A percentile compares a stretch with the other conserved stretches of the same genome.
Evolutionary conservation across 2,329 filamentous ascomycete genomes (phyloP).

Genomic region (Neoscytalidium dimidiatum): DNA sequence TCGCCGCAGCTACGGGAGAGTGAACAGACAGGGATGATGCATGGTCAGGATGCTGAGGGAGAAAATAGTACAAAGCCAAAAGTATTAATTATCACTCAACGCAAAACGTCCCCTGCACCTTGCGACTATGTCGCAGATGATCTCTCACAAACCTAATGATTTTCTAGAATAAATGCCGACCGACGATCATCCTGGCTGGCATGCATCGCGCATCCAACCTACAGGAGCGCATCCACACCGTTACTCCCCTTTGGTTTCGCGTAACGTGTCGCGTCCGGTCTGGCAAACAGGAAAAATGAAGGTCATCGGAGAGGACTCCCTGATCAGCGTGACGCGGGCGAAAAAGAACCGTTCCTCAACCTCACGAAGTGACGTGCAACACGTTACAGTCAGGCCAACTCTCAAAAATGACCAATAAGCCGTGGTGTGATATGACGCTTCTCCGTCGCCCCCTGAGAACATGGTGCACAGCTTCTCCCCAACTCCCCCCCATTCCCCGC

Average conservation of each 20-base stretch:
- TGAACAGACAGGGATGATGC: neutral
- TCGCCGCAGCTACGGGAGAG: neutral
- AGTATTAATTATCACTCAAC: neutral
- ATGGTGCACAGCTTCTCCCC: too few relatives aligned
- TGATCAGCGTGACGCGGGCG: too few relatives aligned
- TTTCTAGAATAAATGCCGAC: neutral
- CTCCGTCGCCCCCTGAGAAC: too few relatives aligned
- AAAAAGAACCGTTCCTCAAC: too few relatives aligned
- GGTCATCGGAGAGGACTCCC: too few relatives aligned
- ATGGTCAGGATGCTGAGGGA: neutral
- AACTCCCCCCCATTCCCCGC: too few relatives aligned
- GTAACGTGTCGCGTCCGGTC: neutral
- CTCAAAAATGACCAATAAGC: too few relatives aligned
- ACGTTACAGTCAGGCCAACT: too few relatives aligned
- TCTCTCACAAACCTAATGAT: neutral
- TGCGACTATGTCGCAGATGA: neutral
- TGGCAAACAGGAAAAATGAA: neutral
- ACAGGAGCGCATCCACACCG: neutral
- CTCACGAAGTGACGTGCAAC: too few relatives aligned
- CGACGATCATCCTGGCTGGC: neutral
- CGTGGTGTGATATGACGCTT: too few relatives aligned
- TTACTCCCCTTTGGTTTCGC: neutral
- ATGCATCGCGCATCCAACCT: neutral
- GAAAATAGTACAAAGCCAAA: neutral
- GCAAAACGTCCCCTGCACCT: neutral